phyloP scores from a whole-genome alignment of 2,329 filamentous ascomycete genomes.

The Beauveria scarabaeidicola region DNA sequence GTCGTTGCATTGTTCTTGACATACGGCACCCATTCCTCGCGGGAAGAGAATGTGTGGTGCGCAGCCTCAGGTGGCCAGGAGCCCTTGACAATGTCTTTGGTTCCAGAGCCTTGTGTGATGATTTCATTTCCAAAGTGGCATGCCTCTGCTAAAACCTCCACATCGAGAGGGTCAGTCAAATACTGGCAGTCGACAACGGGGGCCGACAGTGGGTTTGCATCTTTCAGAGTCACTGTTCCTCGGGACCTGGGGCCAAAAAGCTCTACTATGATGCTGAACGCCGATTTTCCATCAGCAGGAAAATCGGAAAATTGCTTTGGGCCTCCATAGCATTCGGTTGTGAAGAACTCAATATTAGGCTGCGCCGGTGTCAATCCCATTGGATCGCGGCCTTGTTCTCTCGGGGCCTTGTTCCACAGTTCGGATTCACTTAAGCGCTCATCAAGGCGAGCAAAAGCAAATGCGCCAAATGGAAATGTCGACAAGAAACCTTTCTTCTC shows the following conservation, averaged over 20 bases:
- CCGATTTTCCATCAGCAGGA: slow-evolving; percentile 43
- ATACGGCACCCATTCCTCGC: slow-evolving; percentile 50
- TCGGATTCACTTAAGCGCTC: slow-evolving; percentile 46
- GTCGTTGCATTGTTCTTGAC: slow-evolving; percentile 53
- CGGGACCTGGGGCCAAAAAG: slow-evolving; percentile 50
- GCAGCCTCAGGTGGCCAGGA: slow-evolving; percentile 45
- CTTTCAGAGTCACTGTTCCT: slow-evolving; percentile 44
- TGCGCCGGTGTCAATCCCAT: slow-evolving; percentile 51
- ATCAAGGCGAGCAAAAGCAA: slow-evolving; percentile 54
- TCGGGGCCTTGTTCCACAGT: slow-evolving; percentile 43
- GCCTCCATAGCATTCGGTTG: slow-evolving; percentile 52
- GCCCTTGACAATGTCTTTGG: slow-evolving; percentile 50
- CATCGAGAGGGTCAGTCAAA: slow-evolving; percentile 46
- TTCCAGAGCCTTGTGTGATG: slow-evolving; percentile 47
- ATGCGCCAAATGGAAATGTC: slow-evolving; percentile 54
- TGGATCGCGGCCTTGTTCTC: slow-evolving; percentile 45
- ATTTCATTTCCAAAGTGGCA: slow-evolving; percentile 53
- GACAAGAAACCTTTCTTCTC: slow-evolving; percentile 50
- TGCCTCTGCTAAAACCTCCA: slow-evolving; percentile 50
- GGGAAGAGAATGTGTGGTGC: slow-evolving; percentile 43
- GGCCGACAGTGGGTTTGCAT: slow-evolving; percentile 38
- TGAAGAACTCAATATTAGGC: slow-evolving; percentile 55
- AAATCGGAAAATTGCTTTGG: slow-evolving; percentile 49
- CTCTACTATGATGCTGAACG: slow-evolving; percentile 50
- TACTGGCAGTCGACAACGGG: slow-evolving; percentile 52